Evolutionary conservation across 1,284 basidiomycete genomes (phyloP).

Genomic region (Ustilago nuda): DNA sequence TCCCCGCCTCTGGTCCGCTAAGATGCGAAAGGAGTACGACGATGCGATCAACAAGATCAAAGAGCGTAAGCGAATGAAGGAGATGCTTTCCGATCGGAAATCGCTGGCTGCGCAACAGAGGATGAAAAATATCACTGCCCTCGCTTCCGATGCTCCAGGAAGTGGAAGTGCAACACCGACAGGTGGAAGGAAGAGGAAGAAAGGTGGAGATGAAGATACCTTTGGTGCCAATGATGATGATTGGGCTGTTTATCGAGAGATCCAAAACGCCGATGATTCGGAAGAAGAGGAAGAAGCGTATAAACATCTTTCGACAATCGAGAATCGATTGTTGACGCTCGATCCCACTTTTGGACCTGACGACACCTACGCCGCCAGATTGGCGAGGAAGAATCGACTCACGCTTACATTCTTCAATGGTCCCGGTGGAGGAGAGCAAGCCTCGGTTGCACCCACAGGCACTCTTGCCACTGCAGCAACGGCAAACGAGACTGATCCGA

Average conservation of each 20-base stretch:
- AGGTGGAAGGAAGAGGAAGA: slow-evolving; percentile 49
- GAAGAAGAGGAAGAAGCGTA: slow-evolving; percentile 96
- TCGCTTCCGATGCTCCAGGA: slow-evolving; percentile 77
- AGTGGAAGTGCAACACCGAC: slow-evolving; percentile 44
- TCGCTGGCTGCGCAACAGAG: slow-evolving; percentile 93
- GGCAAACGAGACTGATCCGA: slow-evolving; percentile 72
- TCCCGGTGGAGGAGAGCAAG: slow-evolving; percentile 52
- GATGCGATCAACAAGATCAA: slow-evolving; percentile 84
- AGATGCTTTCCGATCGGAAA: slow-evolving; percentile 89
- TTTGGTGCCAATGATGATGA: slow-evolving; percentile 96
- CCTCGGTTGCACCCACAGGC: slow-evolving; percentile 19
- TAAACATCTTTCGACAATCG: slow-evolving; percentile 78
- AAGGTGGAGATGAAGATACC: slow-evolving; percentile 78
- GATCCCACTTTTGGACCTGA: slow-evolving; percentile 85
- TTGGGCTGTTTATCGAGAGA: slow-evolving; percentile 98
- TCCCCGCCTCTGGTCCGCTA: slow-evolving; percentile 57
- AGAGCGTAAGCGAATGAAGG: slow-evolving; percentile 82
- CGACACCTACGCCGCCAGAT: slow-evolving; percentile 83
- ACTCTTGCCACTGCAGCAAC: not conserved
- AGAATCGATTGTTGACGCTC: slow-evolving; percentile 82
- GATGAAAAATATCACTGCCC: slow-evolving; percentile 95
- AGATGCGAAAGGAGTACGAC: slow-evolving; percentile 60
- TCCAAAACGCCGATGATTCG: slow-evolving; percentile 86
- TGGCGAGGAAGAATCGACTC: slow-evolving; percentile 82
- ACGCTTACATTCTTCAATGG: slow-evolving; percentile 81